Evolutionary conservation across 148 eudicot species (phyloP).

Genomic region (Rhododendron williamsianum): DNA sequence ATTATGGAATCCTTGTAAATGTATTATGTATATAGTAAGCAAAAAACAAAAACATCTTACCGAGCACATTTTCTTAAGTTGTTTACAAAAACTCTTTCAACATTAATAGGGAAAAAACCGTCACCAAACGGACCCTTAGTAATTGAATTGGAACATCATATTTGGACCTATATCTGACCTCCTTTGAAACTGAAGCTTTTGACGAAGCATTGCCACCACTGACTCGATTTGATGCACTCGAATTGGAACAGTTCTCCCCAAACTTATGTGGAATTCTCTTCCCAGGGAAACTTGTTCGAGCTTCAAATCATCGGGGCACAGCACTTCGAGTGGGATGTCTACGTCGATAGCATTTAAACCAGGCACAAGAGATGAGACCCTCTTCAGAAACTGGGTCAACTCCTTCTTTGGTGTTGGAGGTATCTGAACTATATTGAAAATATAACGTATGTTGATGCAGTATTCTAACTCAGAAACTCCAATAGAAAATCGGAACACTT

Average conservation of each 20-base stretch:
- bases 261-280: constrained; percentile 83
- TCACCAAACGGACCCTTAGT: too few species aligned
- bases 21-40: too few species aligned
- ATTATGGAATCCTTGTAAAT: too few species aligned
- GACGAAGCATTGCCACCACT: constrained; percentile 75
- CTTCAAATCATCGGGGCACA: constrained; percentile 43
- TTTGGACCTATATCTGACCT: constrained; percentile 28
- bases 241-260: constrained; percentile 85
- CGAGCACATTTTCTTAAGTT: too few species aligned
- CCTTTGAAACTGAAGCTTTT: constrained; percentile 59
- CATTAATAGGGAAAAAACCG: too few species aligned
- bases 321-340: constrained; percentile 51
- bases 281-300: constrained; percentile 65
- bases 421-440: constrained; percentile 42
- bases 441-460: background rate
- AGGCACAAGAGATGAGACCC: constrained; percentile 45
- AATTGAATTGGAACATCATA: background rate
- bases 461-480: background rate
- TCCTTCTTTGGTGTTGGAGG: constrained; percentile 59
- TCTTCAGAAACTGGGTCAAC: constrained; percentile 51
- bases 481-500: background rate
- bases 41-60: too few species aligned
- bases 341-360: constrained; percentile 72
- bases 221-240: constrained; percentile 87
- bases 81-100: too few species aligned